Evolutionary conservation across 768 basidiomycete genomes (phyloP), one percentile per base, ranked within the genome.

Genomic region (Hygrocybe punicea): DNA sequence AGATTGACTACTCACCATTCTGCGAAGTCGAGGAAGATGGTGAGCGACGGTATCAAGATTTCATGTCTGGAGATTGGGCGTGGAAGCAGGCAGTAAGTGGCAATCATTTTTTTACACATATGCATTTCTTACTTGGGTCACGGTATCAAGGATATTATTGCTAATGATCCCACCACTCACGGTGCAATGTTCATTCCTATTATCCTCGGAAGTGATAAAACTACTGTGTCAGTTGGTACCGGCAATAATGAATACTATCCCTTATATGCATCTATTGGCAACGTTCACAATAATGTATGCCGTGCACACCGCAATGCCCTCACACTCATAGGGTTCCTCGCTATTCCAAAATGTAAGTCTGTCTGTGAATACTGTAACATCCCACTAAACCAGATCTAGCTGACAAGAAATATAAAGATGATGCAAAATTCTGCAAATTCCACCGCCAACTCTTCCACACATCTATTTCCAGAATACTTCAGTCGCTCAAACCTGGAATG

Each of bases 171-270:
- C 4, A 17, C 37, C 19, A 70, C 60, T 29, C 29, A 67, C 44
- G 76, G 75, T 5, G 54, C 69, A 1, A 67, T 73, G 60, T 59
- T 73, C 23, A 61, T 71, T 3, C 66, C 70, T 0, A 57, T 76
- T n/a, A 58, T 77, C 9, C 56, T 60, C 1, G 75, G 76, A 0
- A 75, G 72, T 51, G 72, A 80, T 55, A 78, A 78, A 55, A 78
- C 76, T 0, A 78, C 75, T 0, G 74, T 78, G 0, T 78, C 73
- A 0, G 71, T 73, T 10, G 71, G 66, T 0, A 78, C 75, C 0
- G 73, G 75, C 1, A 69, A 76, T 46, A 64, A 73, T 23, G 72
- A 76, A 35, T 76, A 71, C 44, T 67, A 76, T 49, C 74, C 72
- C 0, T 53, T 74, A 0, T 76, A 76, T 52, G 21, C 61, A 0